Percentiles rank a stretch among this genome's conserved stretches.
phyloP scores from a whole-genome alignment of 139 green algal genomes.

The Closterium sp. region DNA sequence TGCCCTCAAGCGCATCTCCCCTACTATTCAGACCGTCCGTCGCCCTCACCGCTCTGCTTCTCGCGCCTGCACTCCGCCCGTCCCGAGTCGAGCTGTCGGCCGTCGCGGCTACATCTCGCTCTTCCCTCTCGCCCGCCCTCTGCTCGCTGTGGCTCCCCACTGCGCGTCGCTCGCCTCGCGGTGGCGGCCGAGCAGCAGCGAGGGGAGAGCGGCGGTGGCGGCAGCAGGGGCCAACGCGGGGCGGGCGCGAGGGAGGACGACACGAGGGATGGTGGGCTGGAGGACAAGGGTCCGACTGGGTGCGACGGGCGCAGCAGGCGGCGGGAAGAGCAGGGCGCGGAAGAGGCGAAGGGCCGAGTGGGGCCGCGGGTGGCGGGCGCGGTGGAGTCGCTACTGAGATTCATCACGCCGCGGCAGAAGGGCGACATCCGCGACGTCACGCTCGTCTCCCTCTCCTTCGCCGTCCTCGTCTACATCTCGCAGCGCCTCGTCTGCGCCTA shows the following conservation, averaged over 20 bases:
- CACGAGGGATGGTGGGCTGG: background rate
- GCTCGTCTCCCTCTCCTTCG: slow-evolving; percentile 44
- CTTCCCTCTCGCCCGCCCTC: background rate
- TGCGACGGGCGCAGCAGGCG: background rate
- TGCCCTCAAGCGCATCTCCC: background rate
- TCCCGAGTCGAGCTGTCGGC: background rate
- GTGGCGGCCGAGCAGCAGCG: background rate
- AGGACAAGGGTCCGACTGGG: background rate
- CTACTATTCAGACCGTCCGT: background rate
- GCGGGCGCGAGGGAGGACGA: background rate
- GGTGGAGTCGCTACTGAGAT: slow-evolving; percentile 21
- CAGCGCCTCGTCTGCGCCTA: slow-evolving; percentile 43
- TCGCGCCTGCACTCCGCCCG: background rate
- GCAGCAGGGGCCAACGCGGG: background rate
- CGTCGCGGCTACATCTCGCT: background rate
- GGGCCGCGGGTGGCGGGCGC: too few relatives aligned
- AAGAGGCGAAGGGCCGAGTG: background rate
- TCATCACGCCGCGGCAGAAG: slow-evolving; percentile 38
- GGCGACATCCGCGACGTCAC: slow-evolving; percentile 44
- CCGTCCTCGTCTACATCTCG: slow-evolving; percentile 46
- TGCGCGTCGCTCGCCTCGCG: background rate
- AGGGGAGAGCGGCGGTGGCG: background rate
- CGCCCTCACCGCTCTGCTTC: background rate
- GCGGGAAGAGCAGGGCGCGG: background rate
- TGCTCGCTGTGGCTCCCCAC: background rate